Base-by-base conservation (phyloP, 306 rosid genomes). In the Citrullus mucosospermus region DNA sequence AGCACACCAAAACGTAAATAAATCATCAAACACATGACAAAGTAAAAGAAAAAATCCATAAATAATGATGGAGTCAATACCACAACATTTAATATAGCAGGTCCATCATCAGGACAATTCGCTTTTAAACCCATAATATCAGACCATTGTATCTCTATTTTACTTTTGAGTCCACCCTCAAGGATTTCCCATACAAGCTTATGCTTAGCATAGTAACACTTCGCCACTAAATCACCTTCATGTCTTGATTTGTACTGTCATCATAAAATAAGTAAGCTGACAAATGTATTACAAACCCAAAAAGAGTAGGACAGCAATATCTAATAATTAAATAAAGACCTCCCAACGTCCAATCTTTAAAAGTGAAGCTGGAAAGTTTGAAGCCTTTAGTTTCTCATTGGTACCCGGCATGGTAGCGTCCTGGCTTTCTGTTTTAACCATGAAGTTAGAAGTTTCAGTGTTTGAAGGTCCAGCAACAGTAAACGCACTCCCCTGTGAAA, bases 121-220 rank as follows among this genome's bases (percentile, higher is more conserved):
- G 93, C 96, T 81, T 86, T 85, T 25, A 93, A 79, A 54, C 88
- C 88, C 88, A 87, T 87, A 60, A 93, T 89, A 83, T 93, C 96
- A 48, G 97, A 89, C 97, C 97, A 93, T 48, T 93, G 97, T 50
- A 91, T 91, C 86, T 93, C 97, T 69, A 93, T 86, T 86, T 93
- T 93, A 67, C 94, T 93, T 87, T 89, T 93, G 22, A 93, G 91
- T 36, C 93, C 96, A 69, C 94, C 96, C 81, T 88, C 89, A 71
- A 93, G 97, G 81, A 89, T 89, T 88, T 93, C 97, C 97, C 97
- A 93, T n/a, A 93, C 97, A 79, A 93, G 91, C 88, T 91, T 93
- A 78, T 91, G 97, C 84, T 93, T 93, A 10, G 96, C 96, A 71
- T 89, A 93, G 84, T 93, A 93, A 85, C 96, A 93, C 82, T 91